Base-by-base conservation (phyloP, 371 early-diverging fungal genomes). In the Chytridiales sp. region DNA sequence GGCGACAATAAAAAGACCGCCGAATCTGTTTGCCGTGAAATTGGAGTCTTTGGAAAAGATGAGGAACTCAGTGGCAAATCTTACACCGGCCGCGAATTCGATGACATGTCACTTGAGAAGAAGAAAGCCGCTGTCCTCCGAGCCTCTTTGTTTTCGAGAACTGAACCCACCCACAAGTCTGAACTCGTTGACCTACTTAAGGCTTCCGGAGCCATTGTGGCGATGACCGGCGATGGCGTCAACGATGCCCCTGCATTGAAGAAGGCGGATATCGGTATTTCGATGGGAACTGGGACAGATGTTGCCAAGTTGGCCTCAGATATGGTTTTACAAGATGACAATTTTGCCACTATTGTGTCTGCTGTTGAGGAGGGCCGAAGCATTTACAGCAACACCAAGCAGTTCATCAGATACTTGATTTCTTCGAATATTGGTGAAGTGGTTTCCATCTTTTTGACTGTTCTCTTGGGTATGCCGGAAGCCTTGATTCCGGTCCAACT, bases 161-260 rank as follows among this genome's bases (percentile, higher is more conserved):
- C 94, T 0, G 94, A 95, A 74, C 98, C 98, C 41, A 75, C 87
- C 34, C 96, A 98, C 81, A 99, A 99, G 79, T 82, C 86, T 68
- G 81, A 91, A 69, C 78, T 98, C 63, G 95, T 98, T 2, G 87
- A 93, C 70, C 69, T 94, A 34, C 79, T 99, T 61, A 89, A 95
- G 73, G 78, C 75, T 24, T 68, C 81, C 27, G 98, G 97, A 6
- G 88, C 80, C 32, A 85, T 98, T 36, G 97, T 96, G 22, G 98
- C 95, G 34, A 96, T 99, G 96, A 97, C 97, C 11, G 99, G 99
- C 56, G 99, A 99, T 71, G 98, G 98, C 79, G 97, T 96, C 39
- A 97, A 98, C 74, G 98, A 99, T 73, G 97, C 97, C 4, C 96
- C 96, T 26, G 97, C 99, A 19, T 76, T 99, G 55, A 96, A 95